These are phyloP conservation scores for Podaxis sp. DNA, from an alignment of 768 basidiomycete species.

Conservation along the genomic window DNA sequence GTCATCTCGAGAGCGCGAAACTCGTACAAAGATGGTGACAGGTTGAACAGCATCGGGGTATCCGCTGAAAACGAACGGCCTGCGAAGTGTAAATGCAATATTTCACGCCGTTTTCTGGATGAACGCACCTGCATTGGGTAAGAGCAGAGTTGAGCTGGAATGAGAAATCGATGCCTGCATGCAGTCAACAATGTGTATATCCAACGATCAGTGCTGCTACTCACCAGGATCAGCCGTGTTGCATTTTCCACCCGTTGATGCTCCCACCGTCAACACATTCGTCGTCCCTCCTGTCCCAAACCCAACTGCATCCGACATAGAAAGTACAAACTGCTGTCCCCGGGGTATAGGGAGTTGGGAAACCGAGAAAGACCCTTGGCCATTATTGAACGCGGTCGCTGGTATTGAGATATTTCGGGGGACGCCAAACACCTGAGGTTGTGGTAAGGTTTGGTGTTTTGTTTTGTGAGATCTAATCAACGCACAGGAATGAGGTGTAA, in stretches of 20 bases:
- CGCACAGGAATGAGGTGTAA: constrained; percentile 52
- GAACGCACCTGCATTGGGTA: constrained; percentile 58
- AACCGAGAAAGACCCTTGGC: constrained; percentile 49
- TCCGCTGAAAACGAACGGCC: constrained; percentile 44
- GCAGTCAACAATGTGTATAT: not conserved
- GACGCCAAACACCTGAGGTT: constrained; percentile 48
- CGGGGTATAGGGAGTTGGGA: constrained; percentile 41
- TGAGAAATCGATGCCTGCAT: constrained; percentile 38
- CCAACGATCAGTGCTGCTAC: constrained; percentile 6
- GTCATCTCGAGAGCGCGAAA: not conserved
- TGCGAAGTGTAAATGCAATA: constrained; percentile 20
- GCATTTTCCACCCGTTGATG: constrained; percentile 48
- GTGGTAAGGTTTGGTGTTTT: not conserved
- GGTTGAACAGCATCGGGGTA: constrained; percentile 50
- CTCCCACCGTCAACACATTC: constrained; percentile 44
- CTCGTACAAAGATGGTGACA: constrained; percentile 49
- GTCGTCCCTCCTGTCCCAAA: constrained; percentile 66
- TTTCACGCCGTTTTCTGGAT: constrained; percentile 6
- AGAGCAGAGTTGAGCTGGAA: constrained; percentile 52
- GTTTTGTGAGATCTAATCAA: constrained; percentile 13
- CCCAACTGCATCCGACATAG: constrained; percentile 73
- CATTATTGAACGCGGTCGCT: constrained; percentile 48
- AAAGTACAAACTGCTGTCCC: constrained; percentile 43
- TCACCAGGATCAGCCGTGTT: constrained; percentile 43
- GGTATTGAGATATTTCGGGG: constrained; percentile 58